Evolutionary conservation across 2,329 filamentous ascomycete genomes (phyloP), one percentile per base, ranked within the genome.

Genomic region (Niveomyces coronatus): DNA sequence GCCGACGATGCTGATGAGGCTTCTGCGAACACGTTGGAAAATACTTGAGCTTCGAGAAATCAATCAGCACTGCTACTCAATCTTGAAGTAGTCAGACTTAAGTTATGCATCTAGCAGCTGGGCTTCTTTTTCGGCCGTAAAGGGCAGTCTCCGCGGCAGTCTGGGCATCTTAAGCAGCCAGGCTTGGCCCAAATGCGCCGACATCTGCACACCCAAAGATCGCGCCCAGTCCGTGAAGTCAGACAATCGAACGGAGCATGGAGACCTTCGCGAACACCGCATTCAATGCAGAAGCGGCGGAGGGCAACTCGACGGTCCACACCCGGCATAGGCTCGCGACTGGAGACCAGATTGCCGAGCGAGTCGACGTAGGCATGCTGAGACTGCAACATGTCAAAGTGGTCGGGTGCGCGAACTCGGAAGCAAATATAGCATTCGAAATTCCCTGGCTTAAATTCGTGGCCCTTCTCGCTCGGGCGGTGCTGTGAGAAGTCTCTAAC

Each of bases 371-470:
- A 56, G 14, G 55, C 53, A 11, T 49, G 49, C 27, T 53, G 49
- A 4, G 53, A 50, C 40, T 63, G 60, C 13, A 57, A 47, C 40
- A 53, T 50, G 41, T 64, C 60, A 44, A 64, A 64, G 41, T 57
- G 52, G 28, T 58, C 55, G 5, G 61, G 59, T 3, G 50, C 49
- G 31, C 60, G 54, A n/a, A 64, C 60, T 2, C 58, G 55, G 42
- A 58, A 64, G 49, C 62, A 64, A 18, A 61, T 49, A 45, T 63
- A 64, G 45, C 61, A 64, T 42, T 63, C 61, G 31, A 61, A 58
- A 45, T 64, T 64, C 13, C 61, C 60, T 1, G 60, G 61, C 35
- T 55, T 52, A 42, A 61, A 57, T 31, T 58, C 53, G 33, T 53
- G 53, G 8, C 54, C 55, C 42, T 54, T 60, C 32, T 60, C 56